phyloP scores from a whole-genome alignment of 768 basidiomycete genomes.

The Chlorophyllum brunneum region DNA sequence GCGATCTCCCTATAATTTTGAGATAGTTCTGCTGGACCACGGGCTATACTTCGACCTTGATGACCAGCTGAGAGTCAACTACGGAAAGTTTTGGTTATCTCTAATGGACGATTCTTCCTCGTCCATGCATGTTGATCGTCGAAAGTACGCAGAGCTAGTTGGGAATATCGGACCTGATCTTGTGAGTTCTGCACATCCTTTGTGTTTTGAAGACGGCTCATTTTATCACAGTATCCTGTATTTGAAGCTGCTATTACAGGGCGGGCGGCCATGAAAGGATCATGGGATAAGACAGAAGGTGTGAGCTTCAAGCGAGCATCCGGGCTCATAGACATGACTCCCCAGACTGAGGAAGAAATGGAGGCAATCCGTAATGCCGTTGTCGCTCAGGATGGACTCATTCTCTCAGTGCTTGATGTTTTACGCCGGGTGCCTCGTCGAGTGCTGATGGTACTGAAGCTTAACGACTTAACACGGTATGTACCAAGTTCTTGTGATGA shows the following conservation, averaged over 20 bases:
- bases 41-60: constrained; percentile 93
- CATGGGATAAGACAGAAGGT: constrained; percentile 42
- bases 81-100: constrained; percentile 87
- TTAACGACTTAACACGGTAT: constrained; percentile 82
- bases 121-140: constrained; percentile 59
- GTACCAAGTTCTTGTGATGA: constrained; percentile 12
- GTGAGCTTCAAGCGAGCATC: constrained; percentile 58
- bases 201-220: constrained; percentile 1
- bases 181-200: constrained; percentile 40
- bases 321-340: constrained; percentile 70
- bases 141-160: constrained; percentile 85
- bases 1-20: constrained; percentile 88
- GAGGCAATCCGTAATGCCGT: constrained; percentile 82
- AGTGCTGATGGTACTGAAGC: constrained; percentile 78
- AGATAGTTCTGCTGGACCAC: constrained; percentile 92
- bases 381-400: constrained; percentile 73
- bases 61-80: constrained; percentile 73
- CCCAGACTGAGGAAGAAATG: constrained; percentile 74
- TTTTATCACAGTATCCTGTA: constrained; percentile 68
- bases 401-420: constrained; percentile 84
- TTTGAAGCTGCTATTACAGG: constrained; percentile 96
- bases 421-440: constrained; percentile 81
- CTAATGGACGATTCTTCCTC: constrained; percentile 74
- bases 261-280: constrained; percentile 68
- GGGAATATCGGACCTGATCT: constrained; percentile 88